Evolutionary conservation across 192 early-diverging fungal genomes (phyloP), one percentile per base, ranked within the genome.

Genomic region (Mortierella claussenii): DNA sequence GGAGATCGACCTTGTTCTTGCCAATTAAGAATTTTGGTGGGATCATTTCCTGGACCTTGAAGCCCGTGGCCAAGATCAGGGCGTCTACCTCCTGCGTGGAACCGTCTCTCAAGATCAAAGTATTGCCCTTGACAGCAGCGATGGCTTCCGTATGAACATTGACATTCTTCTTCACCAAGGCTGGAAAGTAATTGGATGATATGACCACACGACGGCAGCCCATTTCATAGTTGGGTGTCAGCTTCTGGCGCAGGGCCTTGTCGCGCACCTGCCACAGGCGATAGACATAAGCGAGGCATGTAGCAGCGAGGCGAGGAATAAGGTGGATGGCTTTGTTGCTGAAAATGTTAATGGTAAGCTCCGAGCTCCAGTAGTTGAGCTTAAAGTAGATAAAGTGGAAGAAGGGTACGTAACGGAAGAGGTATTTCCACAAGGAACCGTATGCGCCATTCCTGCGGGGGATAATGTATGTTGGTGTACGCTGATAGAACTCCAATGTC

Each of bases 1-100:
- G 23, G 18, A 84, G 40, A 51, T 65, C 68, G 12, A 55, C 36
- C 13, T 65, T 50, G 17, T 60, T 51, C 28, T 68, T 76, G 47
- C 86, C 86, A 27, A 58, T 56, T 2, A 86, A 20, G 51, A 68
- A 69, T 21, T 78, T 63, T 18, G 55, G 59, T 21, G 65, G 43
- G n/a, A 82, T 55, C 27, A 66, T 46, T 4, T 78, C 58, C 34
- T 78, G 79, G 11, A 78, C 73, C 31, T 83, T 53, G 58, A 86
- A 88, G 4, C 86, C 86, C 17, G 86, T 88, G 12, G 85, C 86
- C 20, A 82, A 54, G 27, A 86, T 63, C 51, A 88, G n/a, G 15
- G 82, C 80, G 49, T 88, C 86, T 4, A 65, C 67, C 31, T 85
- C 79, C 46, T 78, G 69, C 15, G 45, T 36, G 15, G 46, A 76